Evolutionary conservation across 1,284 basidiomycete genomes (phyloP).

Genomic region (Ceratobasidium sp.): DNA sequence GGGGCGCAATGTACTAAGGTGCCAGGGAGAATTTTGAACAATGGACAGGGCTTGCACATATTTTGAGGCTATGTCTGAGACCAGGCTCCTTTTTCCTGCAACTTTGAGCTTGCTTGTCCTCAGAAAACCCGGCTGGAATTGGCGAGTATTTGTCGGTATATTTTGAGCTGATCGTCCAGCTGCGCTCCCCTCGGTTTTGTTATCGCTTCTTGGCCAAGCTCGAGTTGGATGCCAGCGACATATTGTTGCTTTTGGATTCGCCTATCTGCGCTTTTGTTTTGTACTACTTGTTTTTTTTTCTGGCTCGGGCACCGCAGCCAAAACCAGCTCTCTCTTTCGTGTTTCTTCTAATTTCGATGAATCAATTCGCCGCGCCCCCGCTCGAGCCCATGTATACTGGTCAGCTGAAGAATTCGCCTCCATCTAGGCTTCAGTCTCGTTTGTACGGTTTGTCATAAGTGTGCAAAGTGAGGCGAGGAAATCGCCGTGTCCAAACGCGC

Average conservation of each 20-base stretch:
- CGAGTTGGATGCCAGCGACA: conserved; percentile 6
- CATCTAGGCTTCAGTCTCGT: conserved; percentile 20
- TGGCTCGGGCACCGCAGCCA: neutral
- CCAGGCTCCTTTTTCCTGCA: neutral
- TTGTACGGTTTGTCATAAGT: conserved; percentile 19
- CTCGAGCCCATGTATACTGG: conserved; percentile 14
- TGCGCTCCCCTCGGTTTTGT: conserved; percentile 9
- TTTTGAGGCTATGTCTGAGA: neutral
- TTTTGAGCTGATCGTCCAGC: conserved; percentile 26
- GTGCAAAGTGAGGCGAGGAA: conserved; percentile 14
- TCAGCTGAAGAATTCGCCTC: conserved; percentile 23
- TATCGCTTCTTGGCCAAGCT: neutral
- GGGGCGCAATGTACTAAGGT: neutral
- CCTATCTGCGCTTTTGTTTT: neutral
- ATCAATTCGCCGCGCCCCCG: conserved; percentile 17
- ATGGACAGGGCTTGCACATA: conserved; percentile 2
- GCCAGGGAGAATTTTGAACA: neutral
- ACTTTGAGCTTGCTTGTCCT: conserved; percentile 2
- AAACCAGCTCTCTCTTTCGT: neutral
- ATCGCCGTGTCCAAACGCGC: conserved; percentile 28
- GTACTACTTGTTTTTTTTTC: conserved; percentile 4
- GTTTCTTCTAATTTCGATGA: conserved; percentile 9
- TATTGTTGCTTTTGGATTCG: conserved; percentile 6
- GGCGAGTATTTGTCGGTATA: neutral
- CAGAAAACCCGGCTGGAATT: conserved; percentile 2